A percentile compares a stretch with the other conserved stretches of the same genome.
Conservation (phyloP, 2,329 filamentous ascomycete genomes). For the Aspergillus unguis region DNA sequence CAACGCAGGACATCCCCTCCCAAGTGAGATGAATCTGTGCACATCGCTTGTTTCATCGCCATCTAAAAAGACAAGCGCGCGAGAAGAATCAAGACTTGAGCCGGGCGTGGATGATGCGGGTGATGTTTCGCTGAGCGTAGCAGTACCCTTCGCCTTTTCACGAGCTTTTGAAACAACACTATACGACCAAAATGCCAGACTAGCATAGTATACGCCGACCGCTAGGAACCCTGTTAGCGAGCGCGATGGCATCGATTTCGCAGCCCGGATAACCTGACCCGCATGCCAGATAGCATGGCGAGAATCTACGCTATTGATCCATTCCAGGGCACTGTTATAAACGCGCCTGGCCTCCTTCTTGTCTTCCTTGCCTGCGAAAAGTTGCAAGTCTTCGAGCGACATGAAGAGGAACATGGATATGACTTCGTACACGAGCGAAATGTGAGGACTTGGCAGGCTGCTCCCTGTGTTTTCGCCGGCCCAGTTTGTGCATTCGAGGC, state of each 20-base stretch:
- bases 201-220: slow-evolving; percentile 66
- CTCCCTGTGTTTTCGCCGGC: neutral
- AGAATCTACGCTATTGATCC: slow-evolving; percentile 36
- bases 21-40: slow-evolving; percentile 57
- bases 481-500: slow-evolving; percentile 16
- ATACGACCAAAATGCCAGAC: slow-evolving; percentile 66
- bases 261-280: slow-evolving; percentile 62
- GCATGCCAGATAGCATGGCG: slow-evolving; percentile 60
- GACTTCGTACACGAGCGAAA: slow-evolving; percentile 33
- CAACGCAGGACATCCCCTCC: slow-evolving; percentile 54
- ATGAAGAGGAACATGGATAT: slow-evolving; percentile 39
- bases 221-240: slow-evolving; percentile 64
- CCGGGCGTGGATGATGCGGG: neutral
- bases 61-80: slow-evolving; percentile 53
- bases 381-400: slow-evolving; percentile 43
- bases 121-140: neutral
- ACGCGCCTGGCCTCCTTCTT: slow-evolving; percentile 37
- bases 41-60: slow-evolving; percentile 52
- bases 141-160: slow-evolving; percentile 1
- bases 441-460: slow-evolving; percentile 22
- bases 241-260: slow-evolving; percentile 52
- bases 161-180: slow-evolving; percentile 55
- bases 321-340: slow-evolving; percentile 34
- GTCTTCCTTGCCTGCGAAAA: slow-evolving; percentile 45
- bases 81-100: neutral